Evolutionary conservation across 257 asterid species (phyloP).

Genomic region (Solanum paucissectum): DNA sequence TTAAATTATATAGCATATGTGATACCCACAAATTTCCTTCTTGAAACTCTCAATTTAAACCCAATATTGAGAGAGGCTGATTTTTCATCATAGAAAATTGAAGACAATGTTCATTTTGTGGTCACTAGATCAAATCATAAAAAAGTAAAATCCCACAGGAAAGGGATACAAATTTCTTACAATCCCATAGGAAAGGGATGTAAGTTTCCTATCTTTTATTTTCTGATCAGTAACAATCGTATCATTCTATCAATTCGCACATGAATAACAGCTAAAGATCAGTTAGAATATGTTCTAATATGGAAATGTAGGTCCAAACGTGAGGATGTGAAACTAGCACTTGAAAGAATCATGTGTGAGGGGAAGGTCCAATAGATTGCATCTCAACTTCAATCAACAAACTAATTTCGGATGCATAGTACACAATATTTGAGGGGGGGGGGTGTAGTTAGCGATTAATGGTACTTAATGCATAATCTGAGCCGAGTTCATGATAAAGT

Average conservation of each 20-base stretch:
- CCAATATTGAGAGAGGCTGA: neutral
- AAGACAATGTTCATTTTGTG: neutral
- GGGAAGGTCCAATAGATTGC: neutral
- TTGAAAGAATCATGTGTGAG: neutral
- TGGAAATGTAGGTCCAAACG: neutral
- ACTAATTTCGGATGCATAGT: neutral
- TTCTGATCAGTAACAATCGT: neutral
- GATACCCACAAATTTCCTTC: neutral
- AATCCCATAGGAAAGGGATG: neutral
- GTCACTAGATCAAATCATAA: neutral
- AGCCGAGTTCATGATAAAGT: neutral
- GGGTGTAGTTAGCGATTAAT: neutral
- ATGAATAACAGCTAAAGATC: neutral
- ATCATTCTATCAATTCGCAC: neutral
- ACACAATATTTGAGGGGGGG: neutral
- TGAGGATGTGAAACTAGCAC: neutral
- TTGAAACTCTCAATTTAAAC: neutral
- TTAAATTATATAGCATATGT: neutral
- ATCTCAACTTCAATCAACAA: neutral
- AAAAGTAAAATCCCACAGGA: neutral
- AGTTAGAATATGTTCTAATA: neutral
- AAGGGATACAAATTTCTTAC: neutral
- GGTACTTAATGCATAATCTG: neutral
- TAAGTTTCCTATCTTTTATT: neutral
- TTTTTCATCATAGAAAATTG: neutral